These are phyloP conservation scores for Phaeomoniella chlamydospora DNA, from an alignment of 2,329 filamentous ascomycete species.

Conservation along the genomic window DNA sequence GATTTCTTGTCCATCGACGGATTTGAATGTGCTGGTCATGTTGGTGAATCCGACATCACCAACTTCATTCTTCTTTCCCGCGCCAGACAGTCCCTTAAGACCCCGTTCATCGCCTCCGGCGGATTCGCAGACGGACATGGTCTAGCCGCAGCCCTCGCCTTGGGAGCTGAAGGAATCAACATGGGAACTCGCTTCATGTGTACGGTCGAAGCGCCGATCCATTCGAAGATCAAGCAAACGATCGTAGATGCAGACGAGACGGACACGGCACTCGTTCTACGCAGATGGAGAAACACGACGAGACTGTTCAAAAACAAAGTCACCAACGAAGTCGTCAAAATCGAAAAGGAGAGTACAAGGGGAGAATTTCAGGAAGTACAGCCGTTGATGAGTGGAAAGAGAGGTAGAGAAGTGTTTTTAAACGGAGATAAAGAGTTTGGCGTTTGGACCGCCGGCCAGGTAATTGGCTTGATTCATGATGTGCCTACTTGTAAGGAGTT, in stretches of 20 bases:
- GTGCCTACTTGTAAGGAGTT: slow-evolving; percentile 43
- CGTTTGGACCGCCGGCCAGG: slow-evolving; percentile 94
- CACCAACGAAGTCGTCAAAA: slow-evolving; percentile 60
- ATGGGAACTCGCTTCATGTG: slow-evolving; percentile 99
- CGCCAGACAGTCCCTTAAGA: slow-evolving; percentile 66
- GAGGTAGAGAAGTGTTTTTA: slow-evolving; percentile 79
- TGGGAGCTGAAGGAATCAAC: slow-evolving; percentile 90
- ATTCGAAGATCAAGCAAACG: slow-evolving; percentile 81
- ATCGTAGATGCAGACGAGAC: slow-evolving; percentile 83
- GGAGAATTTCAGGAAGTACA: slow-evolving; percentile 86
- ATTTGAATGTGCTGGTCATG: slow-evolving; percentile 79
- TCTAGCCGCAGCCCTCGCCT: slow-evolving; percentile 73
- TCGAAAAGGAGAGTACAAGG: slow-evolving; percentile 68
- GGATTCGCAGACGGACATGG: slow-evolving; percentile 93
- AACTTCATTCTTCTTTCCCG: slow-evolving; percentile 57
- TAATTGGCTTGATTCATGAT: slow-evolving; percentile 78
- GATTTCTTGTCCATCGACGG: slow-evolving; percentile 96
- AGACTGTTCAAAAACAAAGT: slow-evolving; percentile 86
- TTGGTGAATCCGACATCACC: slow-evolving; percentile 38
- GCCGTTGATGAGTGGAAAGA: slow-evolving; percentile 75
- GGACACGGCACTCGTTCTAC: slow-evolving; percentile 75
- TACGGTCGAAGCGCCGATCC: slow-evolving; percentile 84
- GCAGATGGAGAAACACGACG: slow-evolving; percentile 86
- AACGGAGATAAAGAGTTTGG: slow-evolving; percentile 85
- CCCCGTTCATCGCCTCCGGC: slow-evolving; percentile 91